These are phyloP conservation scores for Agaricus blazei DNA, from an alignment of 768 basidiomycete species.

Conservation along the genomic window DNA sequence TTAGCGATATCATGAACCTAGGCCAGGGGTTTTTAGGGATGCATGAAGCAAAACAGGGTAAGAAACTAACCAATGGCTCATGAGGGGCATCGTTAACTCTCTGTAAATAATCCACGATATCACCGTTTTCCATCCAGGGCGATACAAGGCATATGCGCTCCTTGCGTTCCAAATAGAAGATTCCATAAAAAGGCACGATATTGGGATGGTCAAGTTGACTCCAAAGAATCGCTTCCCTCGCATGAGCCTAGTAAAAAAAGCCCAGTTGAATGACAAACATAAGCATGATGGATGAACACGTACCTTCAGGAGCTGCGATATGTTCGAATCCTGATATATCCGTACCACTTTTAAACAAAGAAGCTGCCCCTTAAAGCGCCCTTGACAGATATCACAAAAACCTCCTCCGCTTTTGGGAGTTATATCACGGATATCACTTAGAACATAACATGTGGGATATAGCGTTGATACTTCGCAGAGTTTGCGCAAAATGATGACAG, in stretches of 20 bases:
- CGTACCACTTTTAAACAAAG: slow-evolving; percentile 21
- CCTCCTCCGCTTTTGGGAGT: slow-evolving; percentile 15
- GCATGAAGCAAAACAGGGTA: neutral
- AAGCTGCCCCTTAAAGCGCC: slow-evolving; percentile 11
- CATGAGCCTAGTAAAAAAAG: neutral
- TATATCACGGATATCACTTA: slow-evolving; percentile 11
- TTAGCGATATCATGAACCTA: slow-evolving; percentile 8
- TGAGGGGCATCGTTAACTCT: neutral
- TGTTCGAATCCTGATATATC: slow-evolving; percentile 10
- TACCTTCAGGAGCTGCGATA: slow-evolving; percentile 17
- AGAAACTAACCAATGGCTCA: neutral
- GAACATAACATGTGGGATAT: slow-evolving; percentile 21
- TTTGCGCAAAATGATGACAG: neutral
- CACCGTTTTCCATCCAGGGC: slow-evolving; percentile 13
- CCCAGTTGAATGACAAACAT: slow-evolving; percentile 16
- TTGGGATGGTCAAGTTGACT: slow-evolving; percentile 2
- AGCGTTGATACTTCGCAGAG: slow-evolving; percentile 21
- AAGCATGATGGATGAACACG: slow-evolving; percentile 2
- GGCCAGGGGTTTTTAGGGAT: slow-evolving; percentile 17
- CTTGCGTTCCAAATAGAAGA: neutral
- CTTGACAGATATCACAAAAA: slow-evolving; percentile 25
- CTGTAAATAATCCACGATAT: slow-evolving; percentile 6
- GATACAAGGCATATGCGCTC: slow-evolving; percentile 8
- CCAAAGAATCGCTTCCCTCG: slow-evolving; percentile 9
- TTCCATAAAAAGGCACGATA: slow-evolving; percentile 7